Base-by-base conservation (phyloP, 2,329 filamentous ascomycete species). In the Trichoderma sp. region DNA sequence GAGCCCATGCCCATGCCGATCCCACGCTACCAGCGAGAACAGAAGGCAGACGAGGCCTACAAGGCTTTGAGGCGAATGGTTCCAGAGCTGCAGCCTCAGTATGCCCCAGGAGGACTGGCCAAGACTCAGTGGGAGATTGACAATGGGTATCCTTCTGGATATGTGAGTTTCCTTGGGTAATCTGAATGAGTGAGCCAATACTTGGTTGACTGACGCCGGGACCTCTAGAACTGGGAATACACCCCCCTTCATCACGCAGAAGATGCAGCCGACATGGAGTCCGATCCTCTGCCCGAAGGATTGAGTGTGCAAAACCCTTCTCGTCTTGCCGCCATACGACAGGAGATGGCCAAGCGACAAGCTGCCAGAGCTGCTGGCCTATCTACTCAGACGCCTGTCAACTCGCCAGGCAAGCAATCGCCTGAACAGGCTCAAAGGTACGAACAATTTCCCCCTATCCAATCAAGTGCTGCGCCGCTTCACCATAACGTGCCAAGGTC, bases 81-180 rank as follows among this genome's bases (percentile, higher is more conserved):
- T 12, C 67, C 67, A 8, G 67, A 70, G 36, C 15, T 70, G 12
- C 57, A 62, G 11, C 39, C 39, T 5, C 28, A 53, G 30, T 15
- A 32, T 12, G 30, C 32, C 6, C 26, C 39, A 3, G 67, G 67
- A 15, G 11, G 26, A 11, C 6, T 70, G 9, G 30, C 24, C 57
- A 70, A 39, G 30, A 70, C 67, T 8, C 67, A 36, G 28, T 51
- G 39, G 67, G 67, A 70, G n/a, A 28, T 53, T 18, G 57, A 70
- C 32, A 53, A 61, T 24, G 67, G 57, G 15, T 62, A 70, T 39
- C 67, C 67, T 24, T 12, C 28, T 18, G 67, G 39, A n/a, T 51
- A 47, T 36, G 67, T 70, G 11, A 70, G 67, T 70, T 34, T 24
- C 3, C 6, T 12, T 21, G 12, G 7, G 4, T 39, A 18, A 6